Conservation (phyloP, 2,329 filamentous ascomycete genomes). For the Penicillium sp. region DNA sequence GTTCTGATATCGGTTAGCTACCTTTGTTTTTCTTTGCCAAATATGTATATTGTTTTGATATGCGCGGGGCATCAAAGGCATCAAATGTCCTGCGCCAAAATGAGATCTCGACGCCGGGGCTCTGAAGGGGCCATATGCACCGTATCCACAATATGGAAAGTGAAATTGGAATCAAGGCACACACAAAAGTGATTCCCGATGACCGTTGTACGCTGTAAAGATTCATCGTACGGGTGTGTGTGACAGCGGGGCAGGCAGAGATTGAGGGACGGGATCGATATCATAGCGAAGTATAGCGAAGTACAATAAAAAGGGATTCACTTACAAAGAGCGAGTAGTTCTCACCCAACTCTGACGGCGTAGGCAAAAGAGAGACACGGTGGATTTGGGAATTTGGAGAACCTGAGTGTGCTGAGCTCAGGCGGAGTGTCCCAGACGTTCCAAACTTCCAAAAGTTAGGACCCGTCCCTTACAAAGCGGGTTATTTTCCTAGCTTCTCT, state of each 20-base stretch:
- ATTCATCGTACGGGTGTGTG: slow-evolving; percentile 10
- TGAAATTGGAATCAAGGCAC: neutral
- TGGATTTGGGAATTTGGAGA: slow-evolving; percentile 17
- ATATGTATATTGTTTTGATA: neutral
- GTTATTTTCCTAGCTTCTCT: neutral
- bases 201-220: slow-evolving; percentile 1
- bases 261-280: slow-evolving; percentile 7
- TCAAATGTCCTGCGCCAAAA: no score
- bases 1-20: slow-evolving; percentile 23
- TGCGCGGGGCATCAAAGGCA: neutral
- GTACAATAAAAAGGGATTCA: slow-evolving; percentile 9
- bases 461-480: slow-evolving; percentile 27
- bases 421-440: slow-evolving; percentile 21
- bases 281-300: slow-evolving; percentile 3
- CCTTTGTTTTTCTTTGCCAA: neutral
- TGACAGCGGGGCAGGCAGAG: slow-evolving; percentile 19
- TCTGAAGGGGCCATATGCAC: slow-evolving; percentile 12
- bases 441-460: slow-evolving; percentile 9
- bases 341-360: slow-evolving; percentile 28
- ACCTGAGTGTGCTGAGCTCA: slow-evolving; percentile 16
- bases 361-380: slow-evolving; percentile 27
- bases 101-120: neutral
- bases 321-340: slow-evolving; percentile 29
- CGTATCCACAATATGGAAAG: slow-evolving; percentile 7
- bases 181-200: neutral